Evolutionary conservation across 2,329 filamentous ascomycete species (phyloP).

Genomic region (Cadophora luteo-olivacea): DNA sequence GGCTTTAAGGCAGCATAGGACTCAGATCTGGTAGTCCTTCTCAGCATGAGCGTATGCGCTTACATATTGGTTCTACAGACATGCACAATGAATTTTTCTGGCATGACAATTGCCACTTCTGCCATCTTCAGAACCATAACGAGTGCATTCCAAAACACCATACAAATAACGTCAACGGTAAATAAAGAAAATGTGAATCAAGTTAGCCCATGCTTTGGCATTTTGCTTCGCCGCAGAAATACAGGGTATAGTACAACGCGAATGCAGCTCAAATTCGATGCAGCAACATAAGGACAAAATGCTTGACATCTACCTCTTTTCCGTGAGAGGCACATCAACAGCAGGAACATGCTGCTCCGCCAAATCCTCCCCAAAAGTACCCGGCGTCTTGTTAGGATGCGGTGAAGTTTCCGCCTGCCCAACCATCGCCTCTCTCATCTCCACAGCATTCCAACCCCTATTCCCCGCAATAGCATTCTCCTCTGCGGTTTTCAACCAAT

Average conservation of each 20-base stretch:
- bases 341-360: conserved; percentile 40
- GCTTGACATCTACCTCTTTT: not conserved
- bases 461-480: conserved; percentile 45
- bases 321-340: conserved; percentile 33
- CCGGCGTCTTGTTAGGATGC: conserved; percentile 14
- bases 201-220: not conserved
- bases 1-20: too few species aligned
- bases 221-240: not conserved
- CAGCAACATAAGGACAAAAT: not conserved
- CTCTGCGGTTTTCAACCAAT: conserved; percentile 59
- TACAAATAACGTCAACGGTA: not conserved
- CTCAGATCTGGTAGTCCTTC: too few species aligned
- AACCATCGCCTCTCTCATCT: conserved; percentile 56
- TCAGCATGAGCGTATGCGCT: too few species aligned
- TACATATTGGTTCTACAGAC: too few species aligned
- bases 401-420: conserved; percentile 31
- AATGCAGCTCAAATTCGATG: not conserved
- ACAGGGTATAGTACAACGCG: conserved; percentile 9
- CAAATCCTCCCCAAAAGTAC: conserved; percentile 26
- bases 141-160: too few species aligned
- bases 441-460: conserved; percentile 54
- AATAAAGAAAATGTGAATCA: too few species aligned
- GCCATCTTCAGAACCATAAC: not conserved
- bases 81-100: too few species aligned
- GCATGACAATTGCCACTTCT: too few species aligned